Conservation (phyloP, 1,284 basidiomycete species). For the Sporisorium iseilematis-ciliati region DNA sequence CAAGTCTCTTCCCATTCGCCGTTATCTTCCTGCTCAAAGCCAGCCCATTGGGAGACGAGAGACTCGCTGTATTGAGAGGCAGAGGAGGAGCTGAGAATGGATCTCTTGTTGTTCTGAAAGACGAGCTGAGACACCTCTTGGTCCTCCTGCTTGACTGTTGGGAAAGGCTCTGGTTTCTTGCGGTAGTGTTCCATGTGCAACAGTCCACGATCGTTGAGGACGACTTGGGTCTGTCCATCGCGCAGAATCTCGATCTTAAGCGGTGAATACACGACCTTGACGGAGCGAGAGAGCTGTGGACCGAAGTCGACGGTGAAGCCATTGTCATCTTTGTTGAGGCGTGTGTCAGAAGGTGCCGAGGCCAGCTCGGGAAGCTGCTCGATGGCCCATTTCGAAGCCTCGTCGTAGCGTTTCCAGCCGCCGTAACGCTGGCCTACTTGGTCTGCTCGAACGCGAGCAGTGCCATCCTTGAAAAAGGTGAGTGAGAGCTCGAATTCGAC, state of each 20-base stretch:
- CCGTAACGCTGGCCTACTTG: conserved; percentile 58
- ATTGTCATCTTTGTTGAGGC: conserved; percentile 13
- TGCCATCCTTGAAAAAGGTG: conserved; percentile 64
- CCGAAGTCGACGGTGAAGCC: conserved; percentile 51
- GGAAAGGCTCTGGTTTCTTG: conserved; percentile 63
- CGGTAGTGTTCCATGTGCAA: conserved; percentile 97
- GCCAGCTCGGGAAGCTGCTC: conserved; percentile 55
- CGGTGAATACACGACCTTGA: conserved; percentile 56
- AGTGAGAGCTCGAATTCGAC: conserved; percentile 58
- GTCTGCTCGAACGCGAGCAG: conserved; percentile 63
- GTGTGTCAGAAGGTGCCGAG: conserved; percentile 20
- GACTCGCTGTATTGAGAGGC: conserved; percentile 29
- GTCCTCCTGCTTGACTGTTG: conserved; percentile 50
- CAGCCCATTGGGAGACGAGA: conserved; percentile 59
- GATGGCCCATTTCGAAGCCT: conserved; percentile 62
- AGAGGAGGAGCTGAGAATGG: conserved; percentile 38
- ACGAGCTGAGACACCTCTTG: conserved; percentile 48
- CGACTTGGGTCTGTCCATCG: conserved; percentile 81
- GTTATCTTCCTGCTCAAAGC: conserved; percentile 75
- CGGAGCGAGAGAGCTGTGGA: conserved; percentile 31
- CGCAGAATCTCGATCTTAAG: conserved; percentile 73
- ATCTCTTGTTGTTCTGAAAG: conserved; percentile 55
- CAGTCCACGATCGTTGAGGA: conserved; percentile 88
- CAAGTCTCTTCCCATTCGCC: conserved; percentile 88
- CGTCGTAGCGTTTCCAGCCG: conserved; percentile 63